Conservation (phyloP, 2,329 filamentous ascomycete species). For the Cercospora sp. region DNA sequence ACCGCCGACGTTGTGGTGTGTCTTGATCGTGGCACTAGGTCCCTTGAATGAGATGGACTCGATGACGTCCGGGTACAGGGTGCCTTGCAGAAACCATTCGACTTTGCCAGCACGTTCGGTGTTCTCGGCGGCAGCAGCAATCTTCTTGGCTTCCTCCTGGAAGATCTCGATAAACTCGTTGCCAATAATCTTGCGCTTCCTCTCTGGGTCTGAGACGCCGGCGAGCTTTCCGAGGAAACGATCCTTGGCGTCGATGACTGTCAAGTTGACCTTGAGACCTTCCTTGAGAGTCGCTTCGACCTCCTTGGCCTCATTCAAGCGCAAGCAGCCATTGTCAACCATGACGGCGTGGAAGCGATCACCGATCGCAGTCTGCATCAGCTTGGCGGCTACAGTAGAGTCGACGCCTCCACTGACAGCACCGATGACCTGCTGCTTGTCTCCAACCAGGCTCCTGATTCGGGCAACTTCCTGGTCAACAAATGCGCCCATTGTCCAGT, state of each 20-base stretch:
- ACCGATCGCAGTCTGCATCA: constrained; percentile 85
- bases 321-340: constrained; percentile 82
- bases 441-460: constrained; percentile 79
- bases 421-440: constrained; percentile 77
- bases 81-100: constrained; percentile 85
- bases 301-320: constrained; percentile 77
- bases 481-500: constrained; percentile 88
- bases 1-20: constrained; percentile 72
- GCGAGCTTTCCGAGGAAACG: constrained; percentile 74
- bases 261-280: constrained; percentile 86
- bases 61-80: constrained; percentile 74
- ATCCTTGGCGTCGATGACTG: constrained; percentile 76
- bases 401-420: constrained; percentile 84
- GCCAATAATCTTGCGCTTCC: constrained; percentile 89
- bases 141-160: constrained; percentile 72
- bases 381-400: constrained; percentile 79
- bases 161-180: constrained; percentile 80
- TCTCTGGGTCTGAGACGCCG: constrained; percentile 75
- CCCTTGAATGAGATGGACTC: constrained; percentile 73
- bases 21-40: constrained; percentile 70
- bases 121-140: constrained; percentile 69
- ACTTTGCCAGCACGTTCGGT: constrained; percentile 71
- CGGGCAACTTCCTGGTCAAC: constrained; percentile 75
- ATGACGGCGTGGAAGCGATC: constrained; percentile 82
- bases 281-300: constrained; percentile 78